Base-by-base conservation (phyloP, 306 rosid species). In the Trichosanthes cucumerina region DNA sequence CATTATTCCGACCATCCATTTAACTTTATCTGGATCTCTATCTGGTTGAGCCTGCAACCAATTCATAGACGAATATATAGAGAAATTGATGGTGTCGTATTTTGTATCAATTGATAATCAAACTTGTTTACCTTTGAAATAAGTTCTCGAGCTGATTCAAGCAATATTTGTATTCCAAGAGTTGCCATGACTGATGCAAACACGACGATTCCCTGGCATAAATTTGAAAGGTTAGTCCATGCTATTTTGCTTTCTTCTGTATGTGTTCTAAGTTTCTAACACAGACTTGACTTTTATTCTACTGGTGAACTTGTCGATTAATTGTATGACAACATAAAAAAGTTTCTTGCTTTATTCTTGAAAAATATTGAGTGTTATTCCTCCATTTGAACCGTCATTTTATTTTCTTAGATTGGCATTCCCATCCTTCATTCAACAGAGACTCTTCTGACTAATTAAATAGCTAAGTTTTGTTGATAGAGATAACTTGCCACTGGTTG, bases 181-280 rank as follows among this genome's bases (percentile, higher is more conserved):
- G 98, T 95, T 4, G 97, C 88, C 98, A 95, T 95, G 47, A 92
- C 89, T 14, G 98, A 87, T 68, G 97, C 97, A 76, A 95, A 95
- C 47, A 95, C 96, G 39, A 95, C 93, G 49, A 95, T 89, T 47
- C 98, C 98, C 97, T 93, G 86, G 47, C 62, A 50, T 31, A 74
- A 74, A 74, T 50, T 19, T 49, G 78, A 4, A 31, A 31, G 78
- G 78, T 74, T 74, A 74, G 78, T 74, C 19, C 44, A 49, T 49
- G 6, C 58, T 16, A 33, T 74, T 50, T 31, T 16, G 28, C 26
- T 74, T 50, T 52, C 63, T 31, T 49, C 33, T 2, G 15, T 24
- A 7, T 26, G 5, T 72, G 39, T 72, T 26, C 24, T 43, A 26
- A 47, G 69, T 52, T 52, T 52, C 58, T 18, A 18, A 18, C 58